Evolutionary conservation across 2,329 filamentous ascomycete species (phyloP).

Genomic region (Scolecobasidium constrictum): DNA sequence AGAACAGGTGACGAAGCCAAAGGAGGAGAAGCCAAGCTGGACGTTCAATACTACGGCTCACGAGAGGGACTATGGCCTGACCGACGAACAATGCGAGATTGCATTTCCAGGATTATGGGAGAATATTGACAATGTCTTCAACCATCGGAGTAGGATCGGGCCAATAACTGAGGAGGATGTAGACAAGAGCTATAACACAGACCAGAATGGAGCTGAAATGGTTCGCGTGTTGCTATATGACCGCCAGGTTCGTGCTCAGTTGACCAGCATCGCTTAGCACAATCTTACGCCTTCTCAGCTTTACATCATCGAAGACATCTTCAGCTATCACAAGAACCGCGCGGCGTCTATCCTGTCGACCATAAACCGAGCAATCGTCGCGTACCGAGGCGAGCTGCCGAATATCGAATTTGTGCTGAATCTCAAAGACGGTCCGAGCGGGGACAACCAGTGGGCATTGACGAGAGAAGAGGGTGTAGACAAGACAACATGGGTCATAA

Average conservation of each 20-base stretch:
- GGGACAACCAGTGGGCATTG: conserved; percentile 11
- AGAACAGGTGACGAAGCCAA: too few species aligned
- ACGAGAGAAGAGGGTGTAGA: conserved; percentile 12
- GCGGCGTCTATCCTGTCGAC: conserved; percentile 38
- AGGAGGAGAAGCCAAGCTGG: too few species aligned
- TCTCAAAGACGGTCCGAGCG: conserved; percentile 20
- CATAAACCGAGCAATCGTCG: conserved; percentile 41
- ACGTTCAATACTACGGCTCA: conserved; percentile 1
- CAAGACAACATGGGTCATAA: conserved; percentile 14
- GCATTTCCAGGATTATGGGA: conserved; percentile 16
- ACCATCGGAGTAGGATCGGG: conserved; percentile 12
- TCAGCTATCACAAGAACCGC: conserved; percentile 15
- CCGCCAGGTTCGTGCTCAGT: conserved; percentile 14
- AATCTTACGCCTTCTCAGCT: conserved; percentile 17
- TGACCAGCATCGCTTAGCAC: too few species aligned
- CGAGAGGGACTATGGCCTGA: conserved; percentile 18
- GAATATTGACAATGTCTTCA: conserved; percentile 14
- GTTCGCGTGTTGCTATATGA: conserved; percentile 21
- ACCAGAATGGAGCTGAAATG: conserved; percentile 8
- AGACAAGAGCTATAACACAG: conserved; percentile 9
- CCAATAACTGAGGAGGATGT: conserved; percentile 1
- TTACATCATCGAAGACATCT: conserved; percentile 21
- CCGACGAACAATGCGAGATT: conserved; percentile 14
- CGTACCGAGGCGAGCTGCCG: conserved; percentile 37
- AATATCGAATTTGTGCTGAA: conserved; percentile 43